Conservation (phyloP, 352 stramenopile genomes). For the Globisporangium irregulare region DNA sequence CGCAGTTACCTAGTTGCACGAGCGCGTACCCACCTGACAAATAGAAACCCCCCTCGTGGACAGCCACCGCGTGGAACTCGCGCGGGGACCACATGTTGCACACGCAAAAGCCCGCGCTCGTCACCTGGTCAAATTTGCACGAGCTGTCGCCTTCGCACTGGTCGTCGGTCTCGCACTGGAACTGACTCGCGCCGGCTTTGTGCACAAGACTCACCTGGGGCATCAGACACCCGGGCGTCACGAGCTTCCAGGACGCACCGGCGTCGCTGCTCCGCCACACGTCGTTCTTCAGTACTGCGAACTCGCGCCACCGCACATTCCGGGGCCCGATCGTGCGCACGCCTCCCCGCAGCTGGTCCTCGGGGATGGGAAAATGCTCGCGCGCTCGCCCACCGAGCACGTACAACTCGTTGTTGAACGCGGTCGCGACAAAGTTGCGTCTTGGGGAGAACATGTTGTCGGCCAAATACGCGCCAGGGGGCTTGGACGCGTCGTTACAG, state of each 20-base stretch:
- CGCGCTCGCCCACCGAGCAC: conserved; percentile 61
- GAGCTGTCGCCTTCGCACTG: conserved; percentile 63
- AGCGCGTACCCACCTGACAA: conserved; percentile 63
- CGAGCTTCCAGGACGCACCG: conserved; percentile 67
- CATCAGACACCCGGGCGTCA: conserved; percentile 59
- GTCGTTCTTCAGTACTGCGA: conserved; percentile 73
- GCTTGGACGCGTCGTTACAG: conserved; percentile 56
- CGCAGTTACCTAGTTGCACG: conserved; percentile 63
- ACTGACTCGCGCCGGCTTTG: conserved; percentile 37
- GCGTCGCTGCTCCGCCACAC: conserved; percentile 74
- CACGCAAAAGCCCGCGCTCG: conserved; percentile 47
- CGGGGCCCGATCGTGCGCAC: conserved; percentile 25
- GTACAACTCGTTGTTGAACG: conserved; percentile 58
- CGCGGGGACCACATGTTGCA: conserved; percentile 80
- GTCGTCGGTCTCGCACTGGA: conserved; percentile 64
- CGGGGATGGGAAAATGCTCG: conserved; percentile 54
- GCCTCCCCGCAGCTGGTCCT: conserved; percentile 47
- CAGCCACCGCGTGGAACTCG: conserved; percentile 59
- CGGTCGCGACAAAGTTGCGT: conserved; percentile 58
- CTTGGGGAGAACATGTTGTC: conserved; percentile 80
- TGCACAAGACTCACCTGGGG: conserved; percentile 50
- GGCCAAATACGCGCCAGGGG: conserved; percentile 61
- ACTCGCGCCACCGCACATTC: conserved; percentile 60
- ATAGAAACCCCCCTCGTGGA: conserved; percentile 43
- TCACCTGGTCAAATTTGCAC: conserved; percentile 45